Conservation (phyloP, 495 filamentous ascomycete genomes). For the Hypomontagnella monticulosa region DNA sequence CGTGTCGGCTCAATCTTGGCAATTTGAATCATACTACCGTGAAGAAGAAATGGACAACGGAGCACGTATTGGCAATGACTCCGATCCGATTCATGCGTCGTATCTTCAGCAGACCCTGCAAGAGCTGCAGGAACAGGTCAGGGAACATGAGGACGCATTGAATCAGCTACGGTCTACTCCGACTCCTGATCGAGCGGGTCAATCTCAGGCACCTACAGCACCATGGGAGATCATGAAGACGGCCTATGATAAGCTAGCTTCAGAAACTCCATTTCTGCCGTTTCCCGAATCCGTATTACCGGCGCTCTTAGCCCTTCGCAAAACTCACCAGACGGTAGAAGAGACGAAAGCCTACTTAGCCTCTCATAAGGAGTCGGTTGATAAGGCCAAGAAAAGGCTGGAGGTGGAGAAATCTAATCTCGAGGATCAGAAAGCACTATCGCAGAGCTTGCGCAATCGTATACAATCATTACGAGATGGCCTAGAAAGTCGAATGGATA, state of each 20-base stretch:
- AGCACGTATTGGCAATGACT: conserved; percentile 31
- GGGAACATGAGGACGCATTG: conserved; percentile 70
- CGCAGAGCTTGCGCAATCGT: conserved; percentile 57
- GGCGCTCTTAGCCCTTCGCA: conserved; percentile 73
- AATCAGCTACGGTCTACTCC: conserved; percentile 48
- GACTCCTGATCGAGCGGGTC: conserved; percentile 24
- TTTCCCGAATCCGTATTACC: conserved; percentile 72
- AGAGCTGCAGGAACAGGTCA: conserved; percentile 71
- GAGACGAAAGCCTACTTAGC: conserved; percentile 69
- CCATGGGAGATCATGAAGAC: conserved; percentile 65
- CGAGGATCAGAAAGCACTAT: conserved; percentile 70
- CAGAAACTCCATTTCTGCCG: conserved; percentile 70
- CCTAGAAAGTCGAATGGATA: conserved; percentile 64
- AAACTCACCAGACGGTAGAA: conserved; percentile 67
- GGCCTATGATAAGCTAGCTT: conserved; percentile 70
- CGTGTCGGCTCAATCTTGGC: conserved; percentile 5
- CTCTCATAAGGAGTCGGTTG: conserved; percentile 64
- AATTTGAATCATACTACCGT: conserved; percentile 14
- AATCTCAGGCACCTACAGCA: conserved; percentile 37
- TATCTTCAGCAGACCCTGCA: conserved; percentile 72
- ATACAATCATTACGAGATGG: conserved; percentile 62
- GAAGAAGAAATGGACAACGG: conserved; percentile 31
- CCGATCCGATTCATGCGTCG: conserved; percentile 50
- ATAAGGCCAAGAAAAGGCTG: conserved; percentile 61
- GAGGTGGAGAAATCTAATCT: conserved; percentile 69